These are phyloP conservation scores for Trichosporon sp. DNA, from an alignment of 1,284 basidiomycete genomes.

Conservation along the genomic window DNA sequence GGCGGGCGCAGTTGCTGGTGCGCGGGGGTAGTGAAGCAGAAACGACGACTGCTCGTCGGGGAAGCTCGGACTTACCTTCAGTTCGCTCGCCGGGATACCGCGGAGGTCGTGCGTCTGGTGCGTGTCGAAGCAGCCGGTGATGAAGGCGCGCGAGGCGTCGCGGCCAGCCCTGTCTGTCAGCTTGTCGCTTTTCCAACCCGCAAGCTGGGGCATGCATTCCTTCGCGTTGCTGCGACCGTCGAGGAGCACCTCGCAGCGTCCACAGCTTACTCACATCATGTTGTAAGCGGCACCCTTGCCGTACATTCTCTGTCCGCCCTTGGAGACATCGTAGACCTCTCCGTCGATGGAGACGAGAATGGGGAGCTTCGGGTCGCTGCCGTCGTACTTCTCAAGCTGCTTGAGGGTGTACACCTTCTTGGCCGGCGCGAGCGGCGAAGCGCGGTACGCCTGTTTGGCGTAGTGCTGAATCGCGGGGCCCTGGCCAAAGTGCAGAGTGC, in stretches of 20 bases:
- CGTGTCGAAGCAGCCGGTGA: conserved; percentile 83
- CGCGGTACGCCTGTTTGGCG: conserved; percentile 5
- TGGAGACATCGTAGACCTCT: conserved; percentile 60
- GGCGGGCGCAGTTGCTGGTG: no score
- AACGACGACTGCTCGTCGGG: no score
- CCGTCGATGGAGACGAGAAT: conserved; percentile 89
- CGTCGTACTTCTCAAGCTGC: conserved; percentile 73
- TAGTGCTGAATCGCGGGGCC: conserved; percentile 29
- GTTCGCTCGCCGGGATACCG: conserved; percentile 71
- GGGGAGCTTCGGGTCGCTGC: conserved; percentile 68
- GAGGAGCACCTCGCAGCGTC: background rate
- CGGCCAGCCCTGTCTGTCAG: conserved; percentile 65
- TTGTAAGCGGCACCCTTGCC: conserved; percentile 57
- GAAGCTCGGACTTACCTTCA: conserved; percentile 61
- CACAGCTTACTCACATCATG: conserved; percentile 47
- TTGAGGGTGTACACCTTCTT: conserved; percentile 25
- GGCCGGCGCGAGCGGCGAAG: conserved; percentile 25
- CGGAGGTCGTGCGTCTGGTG: conserved; percentile 89
- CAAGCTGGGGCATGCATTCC: no score
- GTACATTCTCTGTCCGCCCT: conserved; percentile 56
- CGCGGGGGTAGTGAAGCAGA: no score
- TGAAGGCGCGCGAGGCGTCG: conserved; percentile 86
- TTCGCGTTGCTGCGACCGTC: no score
- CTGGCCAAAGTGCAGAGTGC: conserved; percentile 42
- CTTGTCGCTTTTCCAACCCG: background rate